Percentiles rank a stretch among this genome's conserved stretches.
Conservation (phyloP, 352 stramenopile genomes). For the Lagenidium sp. region DNA sequence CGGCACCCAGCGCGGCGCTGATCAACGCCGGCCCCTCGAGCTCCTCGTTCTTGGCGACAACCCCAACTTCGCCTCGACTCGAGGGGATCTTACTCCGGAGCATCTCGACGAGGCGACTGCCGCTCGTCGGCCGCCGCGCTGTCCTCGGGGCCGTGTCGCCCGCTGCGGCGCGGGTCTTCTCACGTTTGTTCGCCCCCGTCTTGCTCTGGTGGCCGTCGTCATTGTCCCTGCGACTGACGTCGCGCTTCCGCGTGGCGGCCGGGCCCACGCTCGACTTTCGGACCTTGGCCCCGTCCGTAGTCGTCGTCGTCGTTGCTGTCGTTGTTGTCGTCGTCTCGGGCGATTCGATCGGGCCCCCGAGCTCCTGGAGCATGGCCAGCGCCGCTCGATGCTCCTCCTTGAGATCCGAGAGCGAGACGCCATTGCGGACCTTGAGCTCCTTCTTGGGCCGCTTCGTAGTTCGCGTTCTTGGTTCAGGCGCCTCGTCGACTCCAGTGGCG, state of each 20-base stretch:
- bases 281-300: neutral
- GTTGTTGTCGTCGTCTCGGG: conserved; percentile 18
- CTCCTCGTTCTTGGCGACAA: neutral
- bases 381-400: conserved; percentile 69
- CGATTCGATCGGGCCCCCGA: conserved; percentile 45
- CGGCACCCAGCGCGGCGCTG: conserved; percentile 7
- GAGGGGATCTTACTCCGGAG: conserved; percentile 33
- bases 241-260: conserved; percentile 15
- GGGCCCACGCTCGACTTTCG: conserved; percentile 35
- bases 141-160: too few relatives aligned
- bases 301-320: conserved; percentile 5
- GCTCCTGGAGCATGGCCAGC: conserved; percentile 60
- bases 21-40: conserved; percentile 3
- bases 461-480: neutral
- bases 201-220: neutral
- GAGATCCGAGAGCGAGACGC: conserved; percentile 59
- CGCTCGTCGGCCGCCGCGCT: too few relatives aligned
- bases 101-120: conserved; percentile 33
- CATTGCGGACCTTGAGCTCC: conserved; percentile 28
- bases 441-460: neutral
- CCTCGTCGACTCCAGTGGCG: neutral
- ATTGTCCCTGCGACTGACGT: neutral
- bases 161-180: neutral
- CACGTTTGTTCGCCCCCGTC: neutral
- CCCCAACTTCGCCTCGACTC: conserved; percentile 12